Base-by-base conservation (phyloP, 352 stramenopile species). In the Pythium periplocum region DNA sequence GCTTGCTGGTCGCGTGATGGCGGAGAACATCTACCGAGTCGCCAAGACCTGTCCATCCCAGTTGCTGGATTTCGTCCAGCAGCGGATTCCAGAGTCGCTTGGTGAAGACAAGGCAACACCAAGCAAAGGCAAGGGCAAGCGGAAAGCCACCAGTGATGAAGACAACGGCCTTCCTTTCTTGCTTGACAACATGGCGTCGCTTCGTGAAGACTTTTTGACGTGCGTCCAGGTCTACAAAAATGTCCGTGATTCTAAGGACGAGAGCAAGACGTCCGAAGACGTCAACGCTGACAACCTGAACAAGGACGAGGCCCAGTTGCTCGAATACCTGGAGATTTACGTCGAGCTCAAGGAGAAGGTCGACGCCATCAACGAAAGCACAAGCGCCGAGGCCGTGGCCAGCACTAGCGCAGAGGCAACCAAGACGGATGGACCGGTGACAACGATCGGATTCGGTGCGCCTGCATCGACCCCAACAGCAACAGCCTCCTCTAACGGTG, bases 271-370 rank as follows among this genome's bases (percentile, higher is more conserved):
- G 17, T 51, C 44, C 6, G 45, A 34, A 1, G 43, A 47, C 1
- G 37, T 30, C 32, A 64, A 48, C 32, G 59, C 59, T 1, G 60
- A 51, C 33, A 56, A 51, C 11, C 50, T 79, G 36, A 64, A 57
- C 12, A 66, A 71, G 31, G 52, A 75, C 26, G 72, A 83, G 30
- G 69, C 55, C 35, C 68, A 81, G 51, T 42, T 95, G 56, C 64
- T 95, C 30, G 80, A 95, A 46, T 90, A 86, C 53, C 50, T 95
- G 10, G 83, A 92, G 50, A 93, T 95, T 42, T 93, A 92, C 64
- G 64, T 84, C 31, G 83, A 93, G 59, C 63, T 93, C 8, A 93
- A 90, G 61, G 83, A 93, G 49, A 93, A 93, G 55, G 83, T 91
- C 10, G 83, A 93, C 41, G 72, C 69, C 4, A 84, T 94, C 34